These are phyloP conservation scores for Papiliotrema flavescens DNA, from an alignment of 1,284 basidiomycete genomes.

Conservation along the genomic window DNA sequence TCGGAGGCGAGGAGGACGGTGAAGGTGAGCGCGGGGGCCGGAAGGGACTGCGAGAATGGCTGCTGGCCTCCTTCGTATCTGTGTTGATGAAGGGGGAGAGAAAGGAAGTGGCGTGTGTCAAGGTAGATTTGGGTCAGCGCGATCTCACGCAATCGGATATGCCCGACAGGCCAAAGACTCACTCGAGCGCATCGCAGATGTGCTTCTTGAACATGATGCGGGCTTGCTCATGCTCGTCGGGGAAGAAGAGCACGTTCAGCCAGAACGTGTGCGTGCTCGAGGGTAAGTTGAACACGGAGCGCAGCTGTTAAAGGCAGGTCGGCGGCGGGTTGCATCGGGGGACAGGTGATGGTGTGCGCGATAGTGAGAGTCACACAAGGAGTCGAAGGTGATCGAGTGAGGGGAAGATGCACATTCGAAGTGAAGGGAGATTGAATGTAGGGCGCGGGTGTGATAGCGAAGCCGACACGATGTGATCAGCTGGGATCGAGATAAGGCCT, in stretches of 20 bases:
- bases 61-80: constrained; percentile 45
- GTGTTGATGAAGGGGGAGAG: not conserved
- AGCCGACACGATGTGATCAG: too few relatives aligned
- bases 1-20: constrained; percentile 46
- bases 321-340: too few relatives aligned
- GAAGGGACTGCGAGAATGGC: constrained; percentile 31
- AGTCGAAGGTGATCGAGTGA: too few relatives aligned
- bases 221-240: constrained; percentile 37
- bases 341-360: not conserved
- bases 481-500: too few relatives aligned
- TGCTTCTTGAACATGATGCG: constrained; percentile 49
- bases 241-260: constrained; percentile 45
- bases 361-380: too few relatives aligned
- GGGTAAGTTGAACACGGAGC: constrained; percentile 43
- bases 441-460: too few relatives aligned
- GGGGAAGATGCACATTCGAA: too few relatives aligned
- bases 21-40: constrained; percentile 41
- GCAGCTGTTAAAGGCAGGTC: constrained; percentile 32
- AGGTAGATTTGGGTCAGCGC: too few relatives aligned
- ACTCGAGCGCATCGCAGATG: constrained; percentile 47
- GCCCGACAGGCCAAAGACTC: constrained; percentile 17
- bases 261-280: constrained; percentile 43
- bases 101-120: too few relatives aligned
- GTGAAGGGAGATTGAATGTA: too few relatives aligned
- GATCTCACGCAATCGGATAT: too few relatives aligned